phyloP scores from a whole-genome alignment of 495 filamentous ascomycete genomes.

The Lichina pygmaea region DNA sequence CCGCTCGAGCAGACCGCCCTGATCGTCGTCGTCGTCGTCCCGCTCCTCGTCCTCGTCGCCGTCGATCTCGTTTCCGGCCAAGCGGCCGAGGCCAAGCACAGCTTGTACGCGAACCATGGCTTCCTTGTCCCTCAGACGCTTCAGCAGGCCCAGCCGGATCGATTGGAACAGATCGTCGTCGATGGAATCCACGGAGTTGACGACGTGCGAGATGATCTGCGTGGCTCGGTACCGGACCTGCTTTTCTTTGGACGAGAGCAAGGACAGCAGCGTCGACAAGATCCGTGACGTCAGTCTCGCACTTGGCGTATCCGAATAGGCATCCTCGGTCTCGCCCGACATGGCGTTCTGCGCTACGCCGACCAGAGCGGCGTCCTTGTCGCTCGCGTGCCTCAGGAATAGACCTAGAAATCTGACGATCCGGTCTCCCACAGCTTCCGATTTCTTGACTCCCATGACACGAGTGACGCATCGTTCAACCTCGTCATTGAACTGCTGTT shows the following conservation, averaged over 20 bases:
- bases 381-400: conserved; percentile 57
- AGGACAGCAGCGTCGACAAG: conserved; percentile 35
- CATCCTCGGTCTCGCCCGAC: conserved; percentile 17
- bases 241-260: conserved; percentile 69
- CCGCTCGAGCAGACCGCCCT: conserved; percentile 40
- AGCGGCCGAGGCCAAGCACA: conserved; percentile 61
- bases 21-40: conserved; percentile 30
- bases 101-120: conserved; percentile 76
- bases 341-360: conserved; percentile 5
- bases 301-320: conserved; percentile 52
- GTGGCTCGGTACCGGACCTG: conserved; percentile 71
- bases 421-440: conserved; percentile 68
- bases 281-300: conserved; percentile 52
- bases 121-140: conserved; percentile 80
- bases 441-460: conserved; percentile 70
- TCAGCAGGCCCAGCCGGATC: conserved; percentile 45
- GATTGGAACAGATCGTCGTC: conserved; percentile 72
- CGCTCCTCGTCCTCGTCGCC: conserved; percentile 32
- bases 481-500: conserved; percentile 69
- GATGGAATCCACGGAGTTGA: conserved; percentile 72
- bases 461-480: conserved; percentile 57
- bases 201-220: conserved; percentile 66
- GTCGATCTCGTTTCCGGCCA: conserved; percentile 59
- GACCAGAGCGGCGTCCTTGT: conserved; percentile 34
- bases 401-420: conserved; percentile 59